These are phyloP conservation scores for Rubus idaeus DNA, from an alignment of 306 rosid species.

Conservation along the genomic window DNA sequence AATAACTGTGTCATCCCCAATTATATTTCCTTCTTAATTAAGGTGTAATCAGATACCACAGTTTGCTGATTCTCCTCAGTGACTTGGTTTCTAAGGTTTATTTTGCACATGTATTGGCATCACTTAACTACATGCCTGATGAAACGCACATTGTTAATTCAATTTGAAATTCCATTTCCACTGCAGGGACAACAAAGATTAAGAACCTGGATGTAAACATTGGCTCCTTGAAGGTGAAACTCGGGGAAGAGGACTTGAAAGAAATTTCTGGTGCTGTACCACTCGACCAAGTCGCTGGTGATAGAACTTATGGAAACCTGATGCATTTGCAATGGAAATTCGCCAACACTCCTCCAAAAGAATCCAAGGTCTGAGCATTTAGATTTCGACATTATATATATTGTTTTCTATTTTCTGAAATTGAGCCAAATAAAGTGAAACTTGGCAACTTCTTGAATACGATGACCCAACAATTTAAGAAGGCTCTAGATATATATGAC, in stretches of 20 bases:
- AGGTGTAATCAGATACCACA: background rate
- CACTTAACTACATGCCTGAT: background rate
- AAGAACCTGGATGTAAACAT: constrained; percentile 62
- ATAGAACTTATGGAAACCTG: constrained; percentile 2
- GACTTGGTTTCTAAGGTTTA: background rate
- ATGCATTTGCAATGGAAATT: constrained; percentile 31
- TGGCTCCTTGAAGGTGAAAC: constrained; percentile 48
- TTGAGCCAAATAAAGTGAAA: background rate
- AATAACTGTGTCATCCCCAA: background rate
- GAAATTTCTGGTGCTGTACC: constrained; percentile 55
- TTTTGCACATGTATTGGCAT: background rate
- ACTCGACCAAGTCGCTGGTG: constrained; percentile 51
- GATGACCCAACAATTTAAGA: background rate
- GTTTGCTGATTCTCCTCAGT: background rate
- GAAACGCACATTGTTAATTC: background rate
- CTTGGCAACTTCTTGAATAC: background rate
- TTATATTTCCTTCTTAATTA: background rate
- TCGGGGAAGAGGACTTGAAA: constrained; percentile 40
- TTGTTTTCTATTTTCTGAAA: background rate
- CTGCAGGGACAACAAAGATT: constrained; percentile 55
- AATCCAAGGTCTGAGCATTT: background rate
- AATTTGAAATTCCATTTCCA: background rate
- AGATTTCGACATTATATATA: background rate
- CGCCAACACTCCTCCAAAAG: constrained; percentile 54
- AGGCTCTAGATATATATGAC: background rate